phyloP scores from a whole-genome alignment of 2,329 filamentous ascomycete species.

The Colletotrichum ledebouriae region DNA sequence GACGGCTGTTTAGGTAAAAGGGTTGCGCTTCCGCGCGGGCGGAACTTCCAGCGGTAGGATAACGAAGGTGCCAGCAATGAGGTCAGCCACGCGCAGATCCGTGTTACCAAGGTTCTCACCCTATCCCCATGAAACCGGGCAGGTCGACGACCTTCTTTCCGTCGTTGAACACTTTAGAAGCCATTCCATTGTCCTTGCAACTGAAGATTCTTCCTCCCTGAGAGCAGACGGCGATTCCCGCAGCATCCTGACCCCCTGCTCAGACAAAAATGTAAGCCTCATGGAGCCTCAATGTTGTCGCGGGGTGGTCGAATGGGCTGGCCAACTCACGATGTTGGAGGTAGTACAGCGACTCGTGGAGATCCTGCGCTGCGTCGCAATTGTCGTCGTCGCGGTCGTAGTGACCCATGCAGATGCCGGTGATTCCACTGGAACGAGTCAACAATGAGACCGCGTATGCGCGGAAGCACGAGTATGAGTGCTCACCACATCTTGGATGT shows the following conservation, averaged over 20 bases:
- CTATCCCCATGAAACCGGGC: slow-evolving; percentile 56
- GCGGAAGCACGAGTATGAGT: too few relatives aligned
- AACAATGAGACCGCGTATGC: too few relatives aligned
- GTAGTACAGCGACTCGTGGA: slow-evolving; percentile 80
- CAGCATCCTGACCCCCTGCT: slow-evolving; percentile 82
- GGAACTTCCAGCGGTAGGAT: slow-evolving; percentile 77
- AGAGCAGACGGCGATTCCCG: slow-evolving; percentile 81
- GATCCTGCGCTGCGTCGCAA: slow-evolving; percentile 68
- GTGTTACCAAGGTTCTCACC: too few relatives aligned
- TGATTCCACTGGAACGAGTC: slow-evolving; percentile 20
- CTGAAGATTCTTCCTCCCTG: slow-evolving; percentile 86
- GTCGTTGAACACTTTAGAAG: slow-evolving; percentile 85
- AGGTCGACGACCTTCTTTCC: slow-evolving; percentile 63
- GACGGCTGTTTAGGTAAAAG: slow-evolving; percentile 73
- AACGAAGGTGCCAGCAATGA: slow-evolving; percentile 78
- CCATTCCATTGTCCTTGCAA: slow-evolving; percentile 92
- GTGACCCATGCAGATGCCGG: slow-evolving; percentile 32
- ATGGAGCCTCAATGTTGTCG: background rate
- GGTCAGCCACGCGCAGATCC: too few relatives aligned
- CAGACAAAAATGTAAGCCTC: slow-evolving; percentile 40
- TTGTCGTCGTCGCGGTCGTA: slow-evolving; percentile 24
- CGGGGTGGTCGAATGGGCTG: background rate
- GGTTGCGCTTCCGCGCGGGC: slow-evolving; percentile 87
- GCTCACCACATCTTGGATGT: slow-evolving; percentile 28
- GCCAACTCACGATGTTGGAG: slow-evolving; percentile 62